Evolutionary conservation across 495 filamentous ascomycete species (phyloP).

Genomic region (Jackrogersella multiformis): DNA sequence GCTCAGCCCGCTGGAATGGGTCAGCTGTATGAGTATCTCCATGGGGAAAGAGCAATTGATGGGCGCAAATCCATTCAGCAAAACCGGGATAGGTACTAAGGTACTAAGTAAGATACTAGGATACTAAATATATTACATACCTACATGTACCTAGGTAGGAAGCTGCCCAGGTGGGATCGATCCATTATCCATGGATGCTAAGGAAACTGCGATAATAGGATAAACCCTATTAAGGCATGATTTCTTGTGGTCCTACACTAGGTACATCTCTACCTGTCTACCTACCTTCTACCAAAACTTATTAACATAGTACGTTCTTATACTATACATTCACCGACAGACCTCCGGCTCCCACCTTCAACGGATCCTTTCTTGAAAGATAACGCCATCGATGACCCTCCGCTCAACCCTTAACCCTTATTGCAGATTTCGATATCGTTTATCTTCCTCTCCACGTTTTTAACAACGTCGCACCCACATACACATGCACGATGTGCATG

Average conservation of each 20-base stretch:
- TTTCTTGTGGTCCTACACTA: no score
- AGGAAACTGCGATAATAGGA: no score
- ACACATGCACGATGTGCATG: constrained; percentile 39
- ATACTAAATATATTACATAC: no score
- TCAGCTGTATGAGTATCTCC: not conserved
- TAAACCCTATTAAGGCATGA: no score
- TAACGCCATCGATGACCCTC: constrained; percentile 8
- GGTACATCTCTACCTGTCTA: no score
- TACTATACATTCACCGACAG: constrained; percentile 16
- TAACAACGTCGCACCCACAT: constrained; percentile 42
- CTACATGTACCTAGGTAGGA: no score
- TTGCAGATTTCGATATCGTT: constrained; percentile 38
- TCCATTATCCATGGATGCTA: no score
- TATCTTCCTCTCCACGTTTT: constrained; percentile 44
- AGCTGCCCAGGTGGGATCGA: not conserved
- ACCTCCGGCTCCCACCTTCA: constrained; percentile 9
- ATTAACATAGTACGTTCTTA: not conserved
- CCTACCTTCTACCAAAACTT: not conserved
- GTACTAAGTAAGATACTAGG: not conserved
- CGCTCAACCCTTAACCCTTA: constrained; percentile 21
- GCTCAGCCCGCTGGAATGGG: constrained; percentile 30
- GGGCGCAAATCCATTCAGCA: no score
- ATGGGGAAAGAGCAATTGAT: not conserved
- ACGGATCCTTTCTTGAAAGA: constrained; percentile 7
- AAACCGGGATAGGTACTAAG: not conserved